Conservation (phyloP, 306 rosid species). For the Quercus alba region DNA sequence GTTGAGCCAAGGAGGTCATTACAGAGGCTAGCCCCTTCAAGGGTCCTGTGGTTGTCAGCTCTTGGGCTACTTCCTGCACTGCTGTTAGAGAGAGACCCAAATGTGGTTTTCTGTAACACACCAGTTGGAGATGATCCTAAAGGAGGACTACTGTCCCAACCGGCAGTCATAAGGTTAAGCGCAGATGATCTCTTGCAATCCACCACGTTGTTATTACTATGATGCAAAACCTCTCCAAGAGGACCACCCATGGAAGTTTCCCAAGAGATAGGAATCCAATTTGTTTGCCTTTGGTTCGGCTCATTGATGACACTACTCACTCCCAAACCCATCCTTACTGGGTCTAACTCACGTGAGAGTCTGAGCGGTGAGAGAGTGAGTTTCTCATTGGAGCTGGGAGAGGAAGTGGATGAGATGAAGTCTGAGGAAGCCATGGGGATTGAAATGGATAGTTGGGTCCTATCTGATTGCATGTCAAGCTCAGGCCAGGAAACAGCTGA, state of each 20-base stretch:
- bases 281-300: slow-evolving; percentile 40
- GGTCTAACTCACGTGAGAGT: slow-evolving; percentile 55
- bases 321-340: slow-evolving; percentile 60
- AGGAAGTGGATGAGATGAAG: slow-evolving; percentile 48
- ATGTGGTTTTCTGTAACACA: slow-evolving; percentile 69
- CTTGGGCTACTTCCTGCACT: slow-evolving; percentile 94
- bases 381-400: slow-evolving; percentile 47
- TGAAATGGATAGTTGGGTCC: slow-evolving; percentile 74
- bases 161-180: slow-evolving; percentile 70
- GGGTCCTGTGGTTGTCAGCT: slow-evolving; percentile 52
- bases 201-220: slow-evolving; percentile 28
- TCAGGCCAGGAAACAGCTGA: slow-evolving; percentile 47
- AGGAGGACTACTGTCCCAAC: slow-evolving; percentile 75
- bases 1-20: slow-evolving; percentile 56
- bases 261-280: slow-evolving; percentile 89
- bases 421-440: slow-evolving; percentile 53
- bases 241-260: slow-evolving; percentile 87
- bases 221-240: slow-evolving; percentile 84
- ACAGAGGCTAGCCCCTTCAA: slow-evolving; percentile 67
- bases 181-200: slow-evolving; percentile 57
- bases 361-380: slow-evolving; percentile 64
- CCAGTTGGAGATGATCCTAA: slow-evolving; percentile 89
- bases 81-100: slow-evolving; percentile 82
- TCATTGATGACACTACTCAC: slow-evolving; percentile 34
- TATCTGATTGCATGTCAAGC: slow-evolving; percentile 47